Evolutionary conservation across 108 stramenopile genomes (phyloP).

Genomic region (Bacterosira constricta): DNA sequence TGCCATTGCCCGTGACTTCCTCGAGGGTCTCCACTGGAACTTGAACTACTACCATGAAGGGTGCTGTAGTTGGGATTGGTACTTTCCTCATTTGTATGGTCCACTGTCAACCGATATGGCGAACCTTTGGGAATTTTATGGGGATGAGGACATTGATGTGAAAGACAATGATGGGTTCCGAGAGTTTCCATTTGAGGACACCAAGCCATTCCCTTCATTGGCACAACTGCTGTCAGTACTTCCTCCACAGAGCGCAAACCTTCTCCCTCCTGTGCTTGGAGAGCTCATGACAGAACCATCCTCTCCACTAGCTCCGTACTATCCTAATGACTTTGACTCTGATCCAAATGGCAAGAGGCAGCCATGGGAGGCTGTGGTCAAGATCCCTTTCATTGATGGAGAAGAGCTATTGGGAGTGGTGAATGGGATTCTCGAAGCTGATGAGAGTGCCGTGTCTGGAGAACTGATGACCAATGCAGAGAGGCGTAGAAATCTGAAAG

Average conservation of each 20-base stretch:
- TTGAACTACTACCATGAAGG: slow-evolving; percentile 97
- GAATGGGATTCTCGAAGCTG: slow-evolving; percentile 62
- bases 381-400: slow-evolving; percentile 97
- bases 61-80: slow-evolving; percentile 96
- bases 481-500: slow-evolving; percentile 69
- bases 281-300: slow-evolving; percentile 90
- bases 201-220: slow-evolving; percentile 89
- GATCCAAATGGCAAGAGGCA: slow-evolving; percentile 92
- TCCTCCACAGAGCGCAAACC: slow-evolving; percentile 87
- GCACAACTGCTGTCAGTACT: slow-evolving; percentile 97
- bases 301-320: slow-evolving; percentile 88
- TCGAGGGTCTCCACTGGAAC: slow-evolving; percentile 96
- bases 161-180: slow-evolving; percentile 72
- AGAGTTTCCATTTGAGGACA: slow-evolving; percentile 64
- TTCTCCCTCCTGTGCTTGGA: slow-evolving; percentile 88
- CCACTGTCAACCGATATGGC: slow-evolving; percentile 95
- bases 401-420: slow-evolving; percentile 80
- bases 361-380: slow-evolving; percentile 96
- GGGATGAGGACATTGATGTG: slow-evolving; percentile 51
- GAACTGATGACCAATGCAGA: slow-evolving; percentile 71
- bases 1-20: slow-evolving; percentile 81
- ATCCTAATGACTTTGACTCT: slow-evolving; percentile 81
- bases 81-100: slow-evolving; percentile 94
- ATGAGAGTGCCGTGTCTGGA: slow-evolving; percentile 34
- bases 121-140: slow-evolving; percentile 81